Base-by-base conservation (phyloP, 345 rosid species). In the Populus nigra region DNA sequence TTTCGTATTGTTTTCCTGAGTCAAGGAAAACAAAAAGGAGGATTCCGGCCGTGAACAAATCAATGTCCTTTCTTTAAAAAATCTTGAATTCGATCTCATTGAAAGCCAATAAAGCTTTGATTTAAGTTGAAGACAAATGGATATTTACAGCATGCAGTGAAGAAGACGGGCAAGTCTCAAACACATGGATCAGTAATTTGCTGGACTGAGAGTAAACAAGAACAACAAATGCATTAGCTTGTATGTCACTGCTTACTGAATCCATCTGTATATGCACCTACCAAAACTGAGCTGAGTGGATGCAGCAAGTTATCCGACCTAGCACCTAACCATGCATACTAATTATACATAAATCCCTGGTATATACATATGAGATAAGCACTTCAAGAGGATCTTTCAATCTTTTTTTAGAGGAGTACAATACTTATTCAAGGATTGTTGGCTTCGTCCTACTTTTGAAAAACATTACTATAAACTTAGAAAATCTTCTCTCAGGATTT, bases 221-320 rank as follows among this genome's bases (percentile, higher is more conserved):
- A 77, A 10, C 16, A 43, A 50, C 49, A 47, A 23, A 71, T 1
- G 25, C n/a, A 47, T 8, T 3, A 10, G 8, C 5, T 53, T 55
- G 35, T 11, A 20, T 31, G 25, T 57, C 17, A 20, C 8, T 20
- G 45, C 20, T 13, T 75, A 7, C 61, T 49, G 7, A 47, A 49
- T 16, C 49, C 43, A 6, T 33, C 22, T 55, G 47, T 25, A 41
- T 45, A 68, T 16, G 68, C 33, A 65, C 33, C 15, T n/a, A 71
- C 63, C 84, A 85, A 83, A 85, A 81, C 84, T 79, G 79, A 76
- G 79, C 81, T 61, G 33, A 80, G 43, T 36, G 7, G 65, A 66
- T 47, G 53, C 85, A 80, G 71, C 77, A 65, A 57, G 22, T 17
- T 6, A 10, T 63, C 57, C 47, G 47, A 49, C 39, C 62, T 45